Evolutionary conservation across 768 basidiomycete species (phyloP), one percentile per base, ranked within the genome.

Genomic region (Clavulina sp.): DNA sequence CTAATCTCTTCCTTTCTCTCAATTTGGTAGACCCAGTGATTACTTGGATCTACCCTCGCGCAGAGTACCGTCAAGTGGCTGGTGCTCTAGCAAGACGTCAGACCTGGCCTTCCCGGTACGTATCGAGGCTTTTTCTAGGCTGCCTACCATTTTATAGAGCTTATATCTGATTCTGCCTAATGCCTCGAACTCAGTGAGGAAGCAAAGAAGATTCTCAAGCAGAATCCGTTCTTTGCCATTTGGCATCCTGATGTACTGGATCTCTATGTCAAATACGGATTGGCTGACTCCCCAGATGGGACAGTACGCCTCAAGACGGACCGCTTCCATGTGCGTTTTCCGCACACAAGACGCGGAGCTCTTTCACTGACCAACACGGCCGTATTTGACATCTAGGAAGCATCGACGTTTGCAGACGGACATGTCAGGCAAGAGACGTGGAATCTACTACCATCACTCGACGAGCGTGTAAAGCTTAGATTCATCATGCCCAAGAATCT

Each of bases 1-100:
- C 86, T 0, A 64, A 66, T 1, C 67, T 92, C 4, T 91, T 89
- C 66, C 69, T 76, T 29, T 74, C 75, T 0, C 65, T 93, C 34
- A 65, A 84, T 41, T 72, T 92, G 21, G 64, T 89, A 26, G 91
- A 95, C 62, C 86, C 91, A 0, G 75, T 92, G 60, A 75, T 84
- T 34, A n/a, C n/a, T n/a, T n/a, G n/a, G n/a, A n/a, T 48, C 55
- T 1, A 61, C 26, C 43, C 43, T 13, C 19, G 34, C 9, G 34
- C 9, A 38, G 9, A 9, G 9, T 19, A 19, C 9, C 19, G 34
- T 38, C 34, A 19, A 38, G 9, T 58, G 31, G 61, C 67, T 9
- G n/a, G 2, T 24, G 18, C 1, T 5, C 40, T 36, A 6, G 13
- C 13, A 13, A 2, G 47, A 48, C 7, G 4, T 2, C 2, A 16